phyloP scores from a whole-genome alignment of 306 rosid genomes.

The Hippophae gyantsensis region DNA sequence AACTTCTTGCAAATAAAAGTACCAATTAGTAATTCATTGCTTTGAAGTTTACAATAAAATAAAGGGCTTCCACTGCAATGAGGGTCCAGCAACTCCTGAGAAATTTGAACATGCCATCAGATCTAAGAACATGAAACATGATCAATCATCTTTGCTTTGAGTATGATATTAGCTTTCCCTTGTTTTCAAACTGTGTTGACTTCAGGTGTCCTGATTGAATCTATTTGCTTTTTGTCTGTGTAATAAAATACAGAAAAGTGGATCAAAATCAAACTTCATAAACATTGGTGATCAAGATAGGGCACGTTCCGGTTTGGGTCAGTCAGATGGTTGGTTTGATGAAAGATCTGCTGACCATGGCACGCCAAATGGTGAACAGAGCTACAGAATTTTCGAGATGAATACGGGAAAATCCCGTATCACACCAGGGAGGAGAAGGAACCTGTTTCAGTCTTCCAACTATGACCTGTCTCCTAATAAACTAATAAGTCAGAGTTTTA shows the following conservation, averaged over 20 bases:
- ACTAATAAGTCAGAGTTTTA: conserved; percentile 22
- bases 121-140: conserved; percentile 45
- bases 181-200: no score
- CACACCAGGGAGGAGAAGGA: conserved; percentile 26
- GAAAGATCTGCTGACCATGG: conserved; percentile 28
- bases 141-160: conserved; percentile 36
- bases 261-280: conserved; percentile 39
- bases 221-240: neutral
- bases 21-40: no score
- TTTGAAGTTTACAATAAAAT: no score
- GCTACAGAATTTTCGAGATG: conserved; percentile 35
- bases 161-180: conserved; percentile 23
- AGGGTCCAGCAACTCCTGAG: conserved; percentile 87
- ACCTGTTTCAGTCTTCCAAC: conserved; percentile 35
- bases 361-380: conserved; percentile 32
- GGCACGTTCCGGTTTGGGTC: conserved; percentile 10
- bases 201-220: neutral
- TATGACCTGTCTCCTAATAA: conserved; percentile 24
- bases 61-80: conserved; percentile 1
- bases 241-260: conserved; percentile 42
- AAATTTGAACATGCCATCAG: conserved; percentile 54
- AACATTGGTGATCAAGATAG: conserved; percentile 20
- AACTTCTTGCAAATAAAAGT: no score
- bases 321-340: conserved; percentile 17
- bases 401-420: conserved; percentile 36